These are phyloP conservation scores for Phytopythium kandeliae DNA, from an alignment of 352 stramenopile genomes.

Conservation along the genomic window DNA sequence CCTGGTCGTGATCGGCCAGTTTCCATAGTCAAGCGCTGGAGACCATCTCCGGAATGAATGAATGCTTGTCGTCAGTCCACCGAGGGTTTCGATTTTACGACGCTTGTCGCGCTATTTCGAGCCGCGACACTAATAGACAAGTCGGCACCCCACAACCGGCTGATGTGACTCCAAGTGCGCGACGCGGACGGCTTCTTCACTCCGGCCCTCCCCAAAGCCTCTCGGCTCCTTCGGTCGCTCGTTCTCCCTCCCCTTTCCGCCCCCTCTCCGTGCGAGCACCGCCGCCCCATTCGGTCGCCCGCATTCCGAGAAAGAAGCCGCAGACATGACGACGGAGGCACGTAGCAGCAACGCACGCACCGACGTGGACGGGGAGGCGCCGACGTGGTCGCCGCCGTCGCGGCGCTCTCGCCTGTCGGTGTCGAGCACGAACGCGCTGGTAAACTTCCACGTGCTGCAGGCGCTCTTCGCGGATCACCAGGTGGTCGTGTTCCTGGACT, in stretches of 20 bases:
- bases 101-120: too few relatives aligned
- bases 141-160: neutral
- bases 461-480: conserved; percentile 43
- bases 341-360: neutral
- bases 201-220: too few relatives aligned
- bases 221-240: neutral
- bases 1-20: conserved; percentile 36
- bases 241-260: too few relatives aligned
- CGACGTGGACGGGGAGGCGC: conserved; percentile 7
- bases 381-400: conserved; percentile 4
- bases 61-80: too few relatives aligned
- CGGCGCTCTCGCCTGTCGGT: conserved; percentile 49
- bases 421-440: conserved; percentile 64
- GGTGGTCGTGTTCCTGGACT: conserved; percentile 86
- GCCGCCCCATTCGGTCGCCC: too few relatives aligned
- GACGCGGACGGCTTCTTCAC: too few relatives aligned
- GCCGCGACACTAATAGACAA: neutral
- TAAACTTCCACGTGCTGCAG: conserved; percentile 59
- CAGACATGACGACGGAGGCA: neutral
- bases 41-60: too few relatives aligned
- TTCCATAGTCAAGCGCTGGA: conserved; percentile 5
- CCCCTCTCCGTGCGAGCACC: too few relatives aligned
- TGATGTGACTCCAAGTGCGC: neutral
- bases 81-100: too few relatives aligned
- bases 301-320: neutral